Evolutionary conservation across 805 yeast genomes (phyloP), one percentile per base, ranked within the genome.

Genomic region (Lipomyces chichibuensis): DNA sequence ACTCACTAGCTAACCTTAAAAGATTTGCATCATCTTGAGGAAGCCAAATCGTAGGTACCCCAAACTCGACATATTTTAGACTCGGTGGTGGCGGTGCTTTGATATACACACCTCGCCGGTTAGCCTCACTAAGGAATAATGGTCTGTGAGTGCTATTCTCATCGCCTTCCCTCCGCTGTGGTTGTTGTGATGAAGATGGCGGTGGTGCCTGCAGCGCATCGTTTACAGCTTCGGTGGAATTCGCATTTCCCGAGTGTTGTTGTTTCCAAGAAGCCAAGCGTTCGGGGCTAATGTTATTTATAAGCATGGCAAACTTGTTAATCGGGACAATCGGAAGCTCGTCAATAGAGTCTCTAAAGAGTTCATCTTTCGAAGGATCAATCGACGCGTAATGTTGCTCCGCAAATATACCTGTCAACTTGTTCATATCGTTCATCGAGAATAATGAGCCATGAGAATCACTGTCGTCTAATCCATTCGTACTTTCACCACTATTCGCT

Each of bases 31-130:
- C 99, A 77, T 95, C 99, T 72, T 89, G 92, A 0, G 98, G 98
- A 20, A 93, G 82, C 99, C 99, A 95, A 39, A 93, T 90, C 0
- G 98, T 92, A 2, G 98, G 98, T 1, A 94, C 88, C 70, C 98
- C 82, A 68, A 86, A 84, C 69, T 91, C 93, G 71, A 95, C 80
- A 74, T 91, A 90, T 73, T 88, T 87, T 66, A 91, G 79, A 7
- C 90, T 84, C 2, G 99, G 99, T 0, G 98, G 98, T 61, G 85
- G 84, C 5, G 99, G 99, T 0, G 99, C 98, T 70, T 89, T 87
- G 60, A 93, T 81, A 62, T 69, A 69, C 4, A 65, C 69, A 1
- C 66, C 66, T 1, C 71, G 62, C 35, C 66, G 64, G 3, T 67
- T 43, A 25, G 65, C 57, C 35, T 69, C 71, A 43, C 69, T 65